Evolutionary conservation across 2,329 filamentous ascomycete genomes (phyloP), one percentile per base, ranked within the genome.

Genomic region (Cryphonectria parasitica): DNA sequence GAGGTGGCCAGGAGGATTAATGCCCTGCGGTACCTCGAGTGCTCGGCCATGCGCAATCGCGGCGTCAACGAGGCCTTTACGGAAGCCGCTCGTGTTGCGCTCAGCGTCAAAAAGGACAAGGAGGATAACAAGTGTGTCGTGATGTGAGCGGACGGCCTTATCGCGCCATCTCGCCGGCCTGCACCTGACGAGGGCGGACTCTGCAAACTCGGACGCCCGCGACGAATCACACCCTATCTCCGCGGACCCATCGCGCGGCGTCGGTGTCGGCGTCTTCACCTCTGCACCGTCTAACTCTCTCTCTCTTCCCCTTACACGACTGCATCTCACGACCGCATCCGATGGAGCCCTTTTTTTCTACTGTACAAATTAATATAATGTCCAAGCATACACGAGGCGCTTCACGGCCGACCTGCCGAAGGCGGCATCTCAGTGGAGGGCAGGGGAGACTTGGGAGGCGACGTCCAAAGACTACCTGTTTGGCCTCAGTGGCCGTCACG

Each of bases 31-130:
- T 99, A 99, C 80, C 89, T 99, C 69, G 96, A 99, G 86, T 99
- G 96, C 85, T 98, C 96, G 52, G 96, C 96, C 70, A 98, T 98
- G 90, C 92, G 95, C 83, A 99, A 99, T 82, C 90, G 96, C 66
- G 96, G 96, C 72, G 97, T 99, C 78, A 98, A 98, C 82, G 96
- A 99, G 82, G 96, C 96, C 60, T 99, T 99, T 78, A 98, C 96
- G 56, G 96, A 99, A 84, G 96, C 96, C 56, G 95, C 96, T 34
- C 92, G 97, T 77, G 96, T 99, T 49, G 96, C 96, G 19, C 86
- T 99, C 69, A 90, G 89, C 75, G 89, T 91, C 70, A 90, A 88
- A 82, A 88, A 89, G 76, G 88, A 88, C 72, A 86, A 88, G 75
- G 88, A 90, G 73, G 87, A 89, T 71, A 83, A 83, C 73, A 89